Conservation (phyloP, 2,329 filamentous ascomycete genomes). For the Magnaporthiopsis incrustans region DNA sequence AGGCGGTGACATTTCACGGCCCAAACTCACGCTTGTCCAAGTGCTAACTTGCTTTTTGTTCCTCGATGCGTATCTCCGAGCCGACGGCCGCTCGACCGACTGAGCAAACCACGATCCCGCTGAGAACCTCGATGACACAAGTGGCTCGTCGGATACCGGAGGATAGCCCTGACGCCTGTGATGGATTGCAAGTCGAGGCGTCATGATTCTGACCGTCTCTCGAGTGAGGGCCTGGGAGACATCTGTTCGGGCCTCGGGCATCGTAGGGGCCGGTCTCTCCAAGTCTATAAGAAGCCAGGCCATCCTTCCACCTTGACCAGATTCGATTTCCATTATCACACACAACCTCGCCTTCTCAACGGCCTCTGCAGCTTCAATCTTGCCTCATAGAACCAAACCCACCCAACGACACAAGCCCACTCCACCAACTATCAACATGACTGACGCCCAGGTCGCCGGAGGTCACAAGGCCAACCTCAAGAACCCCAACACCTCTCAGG, state of each 20-base stretch:
- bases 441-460: constrained; percentile 42
- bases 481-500: constrained; percentile 47
- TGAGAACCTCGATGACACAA: background rate
- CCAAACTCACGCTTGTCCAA: background rate
- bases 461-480: constrained; percentile 52
- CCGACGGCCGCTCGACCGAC: background rate
- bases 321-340: background rate
- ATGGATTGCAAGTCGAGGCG: background rate
- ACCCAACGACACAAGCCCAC: background rate
- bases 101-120: background rate
- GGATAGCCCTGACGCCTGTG: background rate
- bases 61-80: background rate
- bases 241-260: too few relatives aligned
- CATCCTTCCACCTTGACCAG: background rate
- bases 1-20: background rate
- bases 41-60: background rate
- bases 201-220: background rate
- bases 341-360: background rate
- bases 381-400: background rate
- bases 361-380: background rate
- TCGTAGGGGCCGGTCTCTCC: too few relatives aligned
- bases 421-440: constrained; percentile 27
- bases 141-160: background rate
- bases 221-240: background rate
- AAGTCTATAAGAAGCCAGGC: constrained; percentile 7